Evolutionary conservation across 2,329 filamentous ascomycete species (phyloP), one percentile per base, ranked within the genome.

Genomic region (Fusarium beomiforme): DNA sequence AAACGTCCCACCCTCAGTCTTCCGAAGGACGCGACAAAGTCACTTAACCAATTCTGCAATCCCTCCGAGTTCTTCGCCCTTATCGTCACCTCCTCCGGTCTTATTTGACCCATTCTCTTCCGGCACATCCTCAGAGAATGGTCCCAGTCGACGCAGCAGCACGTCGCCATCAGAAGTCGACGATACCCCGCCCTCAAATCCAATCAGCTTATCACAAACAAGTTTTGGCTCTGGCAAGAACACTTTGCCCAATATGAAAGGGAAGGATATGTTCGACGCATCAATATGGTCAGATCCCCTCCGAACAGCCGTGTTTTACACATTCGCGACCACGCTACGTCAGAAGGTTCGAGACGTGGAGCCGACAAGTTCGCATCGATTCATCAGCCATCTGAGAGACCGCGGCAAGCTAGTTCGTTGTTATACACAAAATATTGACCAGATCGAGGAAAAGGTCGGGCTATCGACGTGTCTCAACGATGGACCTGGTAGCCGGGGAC

Each of bases 341-440:
- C 86, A 91, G 69, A 91, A 89, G 59, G 87, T 92, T 19, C 85
- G 83, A 41, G 85, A 87, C n/a, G 89, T 91, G 13, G 81, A 86
- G 56, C 90, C 90, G 0, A 92, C 90, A 3, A 83, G 84, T 21
- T 91, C 89, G 3, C 91, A 93, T 79, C 87, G 87, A 59, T 93
- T 93, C 76, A 90, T 93, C 71, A 86, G 88, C 44, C 87, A 89
- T 36, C 83, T 93, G 8, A 86, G 90, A 46, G 90, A 93, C 75
- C 85, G 88, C 7, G 89, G 90, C 6, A 91, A 91, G 69, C 83
- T 93, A 8, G 89, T 92, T 34, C 84, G 91, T 41, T 92, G 91
- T 74, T 93, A 93, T 74, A 93, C 91, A 0, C 91, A 93, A 72
- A 93, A 93, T 70, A 93, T 93, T 70, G 91, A 93, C 72, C 89